Evolutionary conservation across 2,329 filamentous ascomycete genomes (phyloP).

Genomic region (Hirsutella minnesotensis): DNA sequence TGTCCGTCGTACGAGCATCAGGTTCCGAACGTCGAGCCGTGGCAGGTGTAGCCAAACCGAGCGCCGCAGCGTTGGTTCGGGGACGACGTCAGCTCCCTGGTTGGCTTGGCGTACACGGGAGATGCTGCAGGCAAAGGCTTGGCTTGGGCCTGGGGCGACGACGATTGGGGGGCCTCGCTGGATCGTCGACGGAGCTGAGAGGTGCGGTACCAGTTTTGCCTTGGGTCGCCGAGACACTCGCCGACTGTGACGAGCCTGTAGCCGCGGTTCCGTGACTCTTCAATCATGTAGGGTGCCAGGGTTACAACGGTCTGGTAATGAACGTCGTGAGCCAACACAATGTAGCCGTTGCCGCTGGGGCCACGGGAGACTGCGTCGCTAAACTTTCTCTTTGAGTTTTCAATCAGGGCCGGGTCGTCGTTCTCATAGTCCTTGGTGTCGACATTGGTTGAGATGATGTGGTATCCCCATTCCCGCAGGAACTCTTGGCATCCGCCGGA

Average conservation of each 20-base stretch:
- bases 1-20: conserved; percentile 30
- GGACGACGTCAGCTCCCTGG: conserved; percentile 1
- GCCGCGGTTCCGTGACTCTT: conserved; percentile 26
- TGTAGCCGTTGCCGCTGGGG: conserved; percentile 23
- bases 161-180: no score
- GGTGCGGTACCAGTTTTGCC: conserved; percentile 39
- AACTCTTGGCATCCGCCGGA: conserved; percentile 21
- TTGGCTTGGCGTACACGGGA: conserved; percentile 5
- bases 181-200: background rate
- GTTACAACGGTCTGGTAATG: conserved; percentile 33
- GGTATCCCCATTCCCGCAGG: conserved; percentile 35
- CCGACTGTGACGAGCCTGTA: conserved; percentile 40
- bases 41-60: conserved; percentile 21
- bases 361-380: conserved; percentile 9
- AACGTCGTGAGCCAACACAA: conserved; percentile 42
- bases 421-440: conserved; percentile 51
- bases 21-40: conserved; percentile 20
- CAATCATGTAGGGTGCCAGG: conserved; percentile 30
- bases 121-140: no score
- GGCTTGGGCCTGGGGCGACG: no score
- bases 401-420: conserved; percentile 13
- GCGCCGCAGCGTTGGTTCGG: conserved; percentile 25
- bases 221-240: conserved; percentile 42
- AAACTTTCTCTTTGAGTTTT: background rate
- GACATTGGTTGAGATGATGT: conserved; percentile 43